Base-by-base conservation (phyloP, 2,329 filamentous ascomycete genomes). In the Aspergillus viridinutans region DNA sequence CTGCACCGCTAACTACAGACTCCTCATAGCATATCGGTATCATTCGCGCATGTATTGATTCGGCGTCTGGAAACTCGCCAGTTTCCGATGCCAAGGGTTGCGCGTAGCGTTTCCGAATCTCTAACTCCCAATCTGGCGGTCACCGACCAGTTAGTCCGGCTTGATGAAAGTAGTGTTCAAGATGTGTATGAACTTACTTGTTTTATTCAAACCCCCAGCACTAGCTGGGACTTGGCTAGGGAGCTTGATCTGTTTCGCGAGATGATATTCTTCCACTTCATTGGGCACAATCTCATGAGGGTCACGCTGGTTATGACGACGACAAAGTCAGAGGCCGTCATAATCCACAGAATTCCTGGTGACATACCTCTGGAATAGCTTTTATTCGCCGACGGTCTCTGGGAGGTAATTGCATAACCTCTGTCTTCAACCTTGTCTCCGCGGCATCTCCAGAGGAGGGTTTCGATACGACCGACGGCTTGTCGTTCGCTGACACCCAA, bases 151-250 rank as follows among this genome's bases (percentile, higher is more conserved):
- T 69, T 58, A 70, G 64, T 42, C 28, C 53, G 50, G 20, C 12
- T 40, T 21, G 21, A 38, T 25, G 3, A 35, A 25, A 20, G 45
- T 29, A 14, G 40, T 23, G 42, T 7, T 49, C 32, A 26, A 7
- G 7, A 12, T 23, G 12, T 38, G 26, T 28, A 38, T 38, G 32
- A 7, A 61, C 86, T 70, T 80, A 91, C 88, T 85, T 38, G 82
- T 95, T 80, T 93, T 91, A 64, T 90, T 92, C 49, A 93, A 81
- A 21, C 88, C 88, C 28, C 85, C 87, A 25, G 88, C 87, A 67
- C 85, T 86, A 28, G 86, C 81, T 26, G 88, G 86, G 8, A 85
- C 82, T 56, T 90, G 84, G 29, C 87, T 82, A 28, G 81, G 79
- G 48, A 81, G 69, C 65, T 80, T 81, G 54, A 80, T 79, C 56